Evolutionary conservation across 2,329 filamentous ascomycete genomes (phyloP), one percentile per base, ranked within the genome.

Genomic region (Fusarium tricinctum): DNA sequence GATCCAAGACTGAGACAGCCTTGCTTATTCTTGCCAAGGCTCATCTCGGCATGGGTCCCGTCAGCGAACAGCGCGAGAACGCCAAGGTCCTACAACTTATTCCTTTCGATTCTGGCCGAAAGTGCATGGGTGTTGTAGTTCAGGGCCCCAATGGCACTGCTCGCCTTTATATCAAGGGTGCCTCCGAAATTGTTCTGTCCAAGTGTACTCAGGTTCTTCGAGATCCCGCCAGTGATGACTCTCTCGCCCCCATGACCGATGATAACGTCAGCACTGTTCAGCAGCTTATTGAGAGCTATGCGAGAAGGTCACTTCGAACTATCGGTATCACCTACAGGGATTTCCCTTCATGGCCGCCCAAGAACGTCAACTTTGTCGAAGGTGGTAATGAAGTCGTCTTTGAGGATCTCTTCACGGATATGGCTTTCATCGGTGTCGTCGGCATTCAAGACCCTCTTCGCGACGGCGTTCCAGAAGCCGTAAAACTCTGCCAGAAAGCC

Each of bases 311-410:
- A 9, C 84, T 97, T 32, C 88, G 94, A 66, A 97, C 94, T 2
- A 97, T 97, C 71, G 92, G 90, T 43, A 86, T 97, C 67, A 84
- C 93, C 53, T 97, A 93, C 79, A 91, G 89, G 57, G 94, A 97
- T 72, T 97, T 96, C 70, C 87, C 92, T 23, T 86, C 87, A 53
- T 97, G 94, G 94, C 94, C 94, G 32, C 93, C 93, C 6, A 86
- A 83, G 63, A 85, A 86, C 47, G 86, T 85, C 17, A 87, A 82
- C 48, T 83, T 81, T 6, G 77, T 78, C n/a, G 85, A 86, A 42
- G 83, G 81, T 23, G 84, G 90, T 76, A 84, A 84, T 71, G 86
- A 90, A 57, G 84, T 89, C n/a, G 79, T 83, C 10, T 91, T 93
- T 66, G 89, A 91, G 45, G 84, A 89, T 53, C 78, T 92, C 17